Percentiles rank a stretch among this genome's conserved stretches.
Conservation (phyloP, 306 rosid species). For the Quercus mongolica region DNA sequence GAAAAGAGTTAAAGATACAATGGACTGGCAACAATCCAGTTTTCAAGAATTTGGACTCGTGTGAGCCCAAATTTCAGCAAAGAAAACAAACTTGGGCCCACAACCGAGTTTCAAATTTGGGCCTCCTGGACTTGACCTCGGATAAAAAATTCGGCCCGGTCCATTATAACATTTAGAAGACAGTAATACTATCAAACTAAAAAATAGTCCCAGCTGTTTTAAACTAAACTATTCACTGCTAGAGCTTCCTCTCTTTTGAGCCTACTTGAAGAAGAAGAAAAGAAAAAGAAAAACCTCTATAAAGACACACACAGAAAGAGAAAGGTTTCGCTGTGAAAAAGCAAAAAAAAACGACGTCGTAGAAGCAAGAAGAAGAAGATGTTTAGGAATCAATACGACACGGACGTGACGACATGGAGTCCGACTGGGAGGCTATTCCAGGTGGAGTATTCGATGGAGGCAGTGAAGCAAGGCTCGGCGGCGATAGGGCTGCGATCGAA, state of each 20-base stretch:
- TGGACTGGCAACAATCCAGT: no score
- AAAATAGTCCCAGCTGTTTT: not conserved
- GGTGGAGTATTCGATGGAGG: constrained; percentile 99
- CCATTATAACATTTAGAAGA: not conserved
- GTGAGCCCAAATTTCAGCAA: no score
- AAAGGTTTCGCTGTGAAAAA: not conserved
- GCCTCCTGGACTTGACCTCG: no score
- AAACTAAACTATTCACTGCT: not conserved
- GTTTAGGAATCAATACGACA: constrained; percentile 91
- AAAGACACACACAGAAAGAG: not conserved
- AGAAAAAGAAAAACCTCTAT: not conserved
- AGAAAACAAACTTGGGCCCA: no score
- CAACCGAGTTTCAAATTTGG: no score
- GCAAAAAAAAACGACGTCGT: constrained; percentile 10
- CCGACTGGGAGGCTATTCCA: constrained; percentile 92
- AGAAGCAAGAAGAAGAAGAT: constrained; percentile 23
- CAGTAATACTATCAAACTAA: not conserved
- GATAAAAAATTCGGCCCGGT: not conserved
- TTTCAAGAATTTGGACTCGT: no score
- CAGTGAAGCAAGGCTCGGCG: constrained; percentile 94
- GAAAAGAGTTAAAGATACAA: no score
- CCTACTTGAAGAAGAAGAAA: constrained; percentile 39
- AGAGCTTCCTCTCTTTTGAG: not conserved
- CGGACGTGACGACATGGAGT: constrained; percentile 93
- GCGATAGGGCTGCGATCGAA: constrained; percentile 98